These are phyloP conservation scores for Venturia carpophila DNA, from an alignment of 2,329 filamentous ascomycete species.

Conservation along the genomic window DNA sequence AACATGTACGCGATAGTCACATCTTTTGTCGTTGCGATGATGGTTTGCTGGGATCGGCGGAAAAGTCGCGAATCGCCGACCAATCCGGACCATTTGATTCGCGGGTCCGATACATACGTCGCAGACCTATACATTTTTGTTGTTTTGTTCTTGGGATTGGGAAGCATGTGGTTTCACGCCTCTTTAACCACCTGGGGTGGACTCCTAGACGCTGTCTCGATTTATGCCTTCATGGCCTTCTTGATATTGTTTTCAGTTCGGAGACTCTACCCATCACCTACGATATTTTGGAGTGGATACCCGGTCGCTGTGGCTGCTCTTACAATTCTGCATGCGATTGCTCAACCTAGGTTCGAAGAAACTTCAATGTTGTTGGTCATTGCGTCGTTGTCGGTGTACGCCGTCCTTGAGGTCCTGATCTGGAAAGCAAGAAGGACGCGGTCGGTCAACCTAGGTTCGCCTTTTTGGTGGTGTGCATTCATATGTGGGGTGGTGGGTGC, in stretches of 20 bases:
- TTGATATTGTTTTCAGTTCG: background rate
- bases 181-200: background rate
- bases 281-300: background rate
- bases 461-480: background rate
- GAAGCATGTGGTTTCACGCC: background rate
- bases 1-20: background rate
- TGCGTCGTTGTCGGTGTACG: background rate
- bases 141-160: background rate
- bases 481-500: background rate
- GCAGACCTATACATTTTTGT: background rate
- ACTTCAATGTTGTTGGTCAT: background rate
- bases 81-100: background rate
- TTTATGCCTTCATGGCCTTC: background rate
- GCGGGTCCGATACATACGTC: background rate
- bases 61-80: background rate
- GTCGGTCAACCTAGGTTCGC: background rate
- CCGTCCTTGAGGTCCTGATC: background rate
- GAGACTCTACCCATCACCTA: background rate
- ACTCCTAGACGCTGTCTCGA: background rate
- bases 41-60: background rate
- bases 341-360: background rate
- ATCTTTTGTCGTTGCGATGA: background rate
- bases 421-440: background rate
- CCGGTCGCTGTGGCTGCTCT: background rate
- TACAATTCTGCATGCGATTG: background rate